phyloP scores from a whole-genome alignment of 345 rosid species.

The Sonneratia caseolaris region DNA sequence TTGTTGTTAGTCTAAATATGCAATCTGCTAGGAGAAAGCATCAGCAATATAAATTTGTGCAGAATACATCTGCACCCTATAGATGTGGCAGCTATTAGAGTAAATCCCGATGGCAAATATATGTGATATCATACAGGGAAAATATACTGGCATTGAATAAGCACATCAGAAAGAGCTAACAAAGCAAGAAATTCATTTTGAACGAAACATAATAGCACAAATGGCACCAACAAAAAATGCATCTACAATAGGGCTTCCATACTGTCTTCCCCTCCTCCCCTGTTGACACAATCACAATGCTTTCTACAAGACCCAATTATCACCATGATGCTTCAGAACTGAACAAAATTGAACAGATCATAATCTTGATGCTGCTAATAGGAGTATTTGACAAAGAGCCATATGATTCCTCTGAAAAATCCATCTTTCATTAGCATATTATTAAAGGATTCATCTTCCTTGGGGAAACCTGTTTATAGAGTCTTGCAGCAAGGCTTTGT shows the following conservation, averaged over 20 bases:
- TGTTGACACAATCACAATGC: not conserved
- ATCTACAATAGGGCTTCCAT: not conserved
- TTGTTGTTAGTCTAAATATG: not conserved
- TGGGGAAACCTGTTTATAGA: not conserved
- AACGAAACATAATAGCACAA: not conserved
- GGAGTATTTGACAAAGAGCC: not conserved
- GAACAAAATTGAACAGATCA: not conserved
- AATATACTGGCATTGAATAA: not conserved
- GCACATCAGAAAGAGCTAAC: conserved; percentile 1
- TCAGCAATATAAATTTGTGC: not conserved
- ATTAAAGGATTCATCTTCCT: not conserved
- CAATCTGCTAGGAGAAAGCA: not conserved
- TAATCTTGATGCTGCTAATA: not conserved
- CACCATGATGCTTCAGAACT: not conserved
- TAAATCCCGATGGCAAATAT: not conserved
- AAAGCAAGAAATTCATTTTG: not conserved
- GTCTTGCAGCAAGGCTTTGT: not conserved
- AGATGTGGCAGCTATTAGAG: not conserved
- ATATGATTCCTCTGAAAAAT: not conserved
- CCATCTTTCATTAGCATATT: not conserved
- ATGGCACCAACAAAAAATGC: not conserved
- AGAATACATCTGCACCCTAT: not conserved
- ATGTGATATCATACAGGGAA: not conserved
- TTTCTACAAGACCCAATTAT: not conserved
- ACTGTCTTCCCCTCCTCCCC: not conserved